Conservation (phyloP, 164 flowering plant species). For the Saururus chinensis region DNA sequence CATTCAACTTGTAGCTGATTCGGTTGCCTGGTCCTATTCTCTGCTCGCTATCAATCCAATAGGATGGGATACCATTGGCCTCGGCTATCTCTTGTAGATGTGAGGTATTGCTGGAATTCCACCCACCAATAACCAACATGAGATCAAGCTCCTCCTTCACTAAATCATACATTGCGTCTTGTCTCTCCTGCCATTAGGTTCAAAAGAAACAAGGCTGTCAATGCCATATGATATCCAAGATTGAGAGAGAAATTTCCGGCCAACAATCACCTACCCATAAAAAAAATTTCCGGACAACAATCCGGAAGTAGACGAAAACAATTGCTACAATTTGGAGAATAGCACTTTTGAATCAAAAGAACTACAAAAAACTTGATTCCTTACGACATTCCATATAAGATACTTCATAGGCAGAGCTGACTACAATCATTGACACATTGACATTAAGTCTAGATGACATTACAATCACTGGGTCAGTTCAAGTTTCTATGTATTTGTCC, state of each 20-base stretch:
- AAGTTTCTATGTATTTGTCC: too few relatives aligned
- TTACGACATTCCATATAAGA: too few relatives aligned
- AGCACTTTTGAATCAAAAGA: too few relatives aligned
- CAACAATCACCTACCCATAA: too few relatives aligned
- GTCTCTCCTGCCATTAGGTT: conserved; percentile 56
- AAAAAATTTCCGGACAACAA: not conserved
- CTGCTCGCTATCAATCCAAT: conserved; percentile 84
- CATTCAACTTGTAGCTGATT: conserved; percentile 67
- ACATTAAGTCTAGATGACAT: too few relatives aligned
- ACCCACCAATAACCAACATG: conserved; percentile 85
- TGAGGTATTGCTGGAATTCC: conserved; percentile 98
- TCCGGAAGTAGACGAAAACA: not conserved
- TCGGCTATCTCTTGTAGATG: conserved; percentile 98
- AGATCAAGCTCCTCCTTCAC: conserved; percentile 78
- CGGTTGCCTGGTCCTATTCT: conserved; percentile 93
- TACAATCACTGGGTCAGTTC: too few relatives aligned
- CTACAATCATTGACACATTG: too few relatives aligned
- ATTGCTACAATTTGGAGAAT: too few relatives aligned
- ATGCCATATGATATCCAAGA: not conserved
- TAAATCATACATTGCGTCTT: conserved; percentile 92
- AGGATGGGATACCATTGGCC: conserved; percentile 80
- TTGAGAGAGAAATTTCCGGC: not conserved
- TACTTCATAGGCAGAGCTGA: too few relatives aligned
- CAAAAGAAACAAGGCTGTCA: not conserved
- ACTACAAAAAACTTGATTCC: too few relatives aligned